These are phyloP conservation scores for Lycium ferocissimum DNA, from an alignment of 257 asterid genomes.

Conservation along the genomic window DNA sequence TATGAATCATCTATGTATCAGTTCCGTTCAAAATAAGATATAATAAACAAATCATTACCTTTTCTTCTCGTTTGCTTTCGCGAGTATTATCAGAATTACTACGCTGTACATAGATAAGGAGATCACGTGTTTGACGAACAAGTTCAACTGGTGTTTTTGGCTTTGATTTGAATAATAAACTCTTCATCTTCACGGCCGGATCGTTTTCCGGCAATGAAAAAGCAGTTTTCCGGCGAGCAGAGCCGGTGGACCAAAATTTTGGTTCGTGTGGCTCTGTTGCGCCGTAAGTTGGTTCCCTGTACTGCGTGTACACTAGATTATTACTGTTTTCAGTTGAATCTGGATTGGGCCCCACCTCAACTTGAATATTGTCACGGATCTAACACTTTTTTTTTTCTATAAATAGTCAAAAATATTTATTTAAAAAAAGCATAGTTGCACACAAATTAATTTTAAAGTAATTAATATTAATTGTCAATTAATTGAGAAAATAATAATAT, in stretches of 20 bases:
- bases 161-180: constrained; percentile 58
- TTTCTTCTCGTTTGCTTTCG: constrained; percentile 88
- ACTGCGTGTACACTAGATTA: constrained; percentile 21
- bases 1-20: no score
- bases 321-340: constrained; percentile 28
- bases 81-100: constrained; percentile 41
- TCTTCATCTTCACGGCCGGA: constrained; percentile 31
- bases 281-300: constrained; percentile 37
- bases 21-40: neutral
- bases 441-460: no score
- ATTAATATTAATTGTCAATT: no score
- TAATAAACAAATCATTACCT: constrained; percentile 80
- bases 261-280: constrained; percentile 46
- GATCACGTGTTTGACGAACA: constrained; percentile 79
- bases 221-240: constrained; percentile 35
- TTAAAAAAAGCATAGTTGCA: no score
- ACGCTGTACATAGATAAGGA: constrained; percentile 64
- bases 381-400: neutral
- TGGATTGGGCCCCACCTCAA: neutral
- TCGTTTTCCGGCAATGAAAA: neutral
- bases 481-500: no score
- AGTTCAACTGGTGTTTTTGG: constrained; percentile 70
- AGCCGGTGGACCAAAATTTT: constrained; percentile 47
- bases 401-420: no score
- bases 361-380: constrained; percentile 21